These are phyloP conservation scores for Pleodorina starrii DNA, from an alignment of 139 green algal genomes.

Conservation along the genomic window DNA sequence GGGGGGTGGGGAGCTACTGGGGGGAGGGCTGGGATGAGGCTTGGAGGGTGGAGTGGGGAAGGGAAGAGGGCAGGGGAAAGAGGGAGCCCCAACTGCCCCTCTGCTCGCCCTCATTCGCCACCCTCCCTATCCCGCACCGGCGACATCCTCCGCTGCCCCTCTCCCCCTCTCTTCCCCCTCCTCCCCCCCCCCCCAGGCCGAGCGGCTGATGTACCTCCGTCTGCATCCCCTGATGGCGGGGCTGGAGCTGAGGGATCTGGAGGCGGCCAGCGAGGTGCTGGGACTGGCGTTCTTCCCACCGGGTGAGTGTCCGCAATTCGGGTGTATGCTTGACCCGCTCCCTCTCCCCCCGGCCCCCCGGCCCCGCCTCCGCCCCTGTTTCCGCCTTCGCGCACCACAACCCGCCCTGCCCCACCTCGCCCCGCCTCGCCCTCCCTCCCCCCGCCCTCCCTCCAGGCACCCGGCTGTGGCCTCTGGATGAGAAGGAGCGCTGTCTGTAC, in stretches of 20 bases:
- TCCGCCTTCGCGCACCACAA: too few species aligned
- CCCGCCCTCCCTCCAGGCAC: not conserved
- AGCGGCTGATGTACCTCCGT: slow-evolving; percentile 36
- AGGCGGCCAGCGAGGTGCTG: slow-evolving; percentile 42
- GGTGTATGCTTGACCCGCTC: too few species aligned
- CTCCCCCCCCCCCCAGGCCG: slow-evolving; percentile 5
- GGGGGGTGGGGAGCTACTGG: not conserved
- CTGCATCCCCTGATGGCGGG: slow-evolving; percentile 33
- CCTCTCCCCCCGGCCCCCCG: not conserved
- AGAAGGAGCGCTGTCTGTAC: slow-evolving; percentile 41
- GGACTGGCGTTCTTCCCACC: slow-evolving; percentile 41
- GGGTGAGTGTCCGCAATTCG: too few species aligned
- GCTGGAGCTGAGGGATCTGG: slow-evolving; percentile 22
- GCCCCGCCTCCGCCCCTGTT: too few species aligned
- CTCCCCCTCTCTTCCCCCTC: not conserved
- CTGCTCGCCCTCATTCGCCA: too few species aligned
- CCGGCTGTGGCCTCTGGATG: slow-evolving; percentile 36
- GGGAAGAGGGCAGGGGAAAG: too few species aligned
- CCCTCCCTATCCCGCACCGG: too few species aligned
- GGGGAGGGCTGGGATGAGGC: not conserved
- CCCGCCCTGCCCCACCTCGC: too few species aligned
- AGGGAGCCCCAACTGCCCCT: too few species aligned
- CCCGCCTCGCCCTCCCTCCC: not conserved
- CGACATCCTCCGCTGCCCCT: too few species aligned
- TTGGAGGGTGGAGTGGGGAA: not conserved